Percentiles rank a stretch among this genome's conserved stretches.
Evolutionary conservation across 2,329 filamentous ascomycete genomes (phyloP).

Genomic region (Myrmaecium sp.): DNA sequence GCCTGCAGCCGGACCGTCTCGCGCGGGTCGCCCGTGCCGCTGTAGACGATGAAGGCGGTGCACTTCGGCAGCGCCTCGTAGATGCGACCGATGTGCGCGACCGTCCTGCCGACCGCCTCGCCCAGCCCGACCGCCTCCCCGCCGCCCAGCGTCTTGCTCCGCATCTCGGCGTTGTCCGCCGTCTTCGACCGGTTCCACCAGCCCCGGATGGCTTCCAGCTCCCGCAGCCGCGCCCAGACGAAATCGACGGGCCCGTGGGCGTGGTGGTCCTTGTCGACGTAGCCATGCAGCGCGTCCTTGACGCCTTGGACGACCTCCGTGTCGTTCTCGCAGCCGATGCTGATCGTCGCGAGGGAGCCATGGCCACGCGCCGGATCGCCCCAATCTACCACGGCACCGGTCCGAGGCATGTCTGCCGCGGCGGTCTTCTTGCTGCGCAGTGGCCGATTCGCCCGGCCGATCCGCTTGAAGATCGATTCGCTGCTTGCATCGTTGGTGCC

Average conservation of each 20-base stretch:
- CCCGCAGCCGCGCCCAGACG: constrained; percentile 44
- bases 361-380: constrained; percentile 54
- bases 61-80: constrained; percentile 40
- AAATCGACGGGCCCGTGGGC: constrained; percentile 32
- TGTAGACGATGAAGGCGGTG: constrained; percentile 46
- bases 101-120: constrained; percentile 31
- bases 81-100: constrained; percentile 33
- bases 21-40: constrained; percentile 45
- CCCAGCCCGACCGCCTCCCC: constrained; percentile 18
- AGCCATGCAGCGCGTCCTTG: constrained; percentile 32
- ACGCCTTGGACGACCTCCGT: constrained; percentile 40
- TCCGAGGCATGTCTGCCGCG: constrained; percentile 35
- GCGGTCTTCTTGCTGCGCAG: constrained; percentile 16
- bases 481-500: constrained; percentile 61
- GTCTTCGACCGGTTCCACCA: constrained; percentile 39
- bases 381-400: constrained; percentile 73
- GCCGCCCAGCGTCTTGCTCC: constrained; percentile 3
- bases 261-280: constrained; percentile 19
- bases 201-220: constrained; percentile 41
- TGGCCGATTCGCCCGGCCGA: constrained; percentile 39
- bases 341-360: constrained; percentile 37
- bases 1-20: constrained; percentile 38
- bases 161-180: constrained; percentile 16
- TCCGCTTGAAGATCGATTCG: constrained; percentile 78
- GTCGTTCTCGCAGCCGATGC: constrained; percentile 40